A percentile compares a stretch with the other conserved stretches of the same genome.
These are phyloP conservation scores for Avena eriantha DNA, from an alignment of 176 grass and related monocot genomes.

Conservation along the genomic window DNA sequence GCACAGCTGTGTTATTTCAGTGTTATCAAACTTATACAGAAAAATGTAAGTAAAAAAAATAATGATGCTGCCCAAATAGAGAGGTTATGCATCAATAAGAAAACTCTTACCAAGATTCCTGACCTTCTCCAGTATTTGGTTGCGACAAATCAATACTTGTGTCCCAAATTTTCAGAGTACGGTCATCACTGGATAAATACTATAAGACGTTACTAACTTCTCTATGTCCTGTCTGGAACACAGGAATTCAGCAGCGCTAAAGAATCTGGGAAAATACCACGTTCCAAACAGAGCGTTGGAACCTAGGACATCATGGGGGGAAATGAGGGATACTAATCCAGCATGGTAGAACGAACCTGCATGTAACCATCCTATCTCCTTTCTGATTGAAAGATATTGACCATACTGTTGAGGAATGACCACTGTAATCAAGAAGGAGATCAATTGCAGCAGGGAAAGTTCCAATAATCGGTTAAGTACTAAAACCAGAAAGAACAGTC, in stretches of 20 bases:
- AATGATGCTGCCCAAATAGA: not conserved
- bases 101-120: constrained; percentile 72
- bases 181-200: constrained; percentile 79
- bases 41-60: constrained; percentile 20
- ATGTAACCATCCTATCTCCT: constrained; percentile 92
- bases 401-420: constrained; percentile 96
- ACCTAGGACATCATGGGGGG: not conserved
- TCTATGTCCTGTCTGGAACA: not conserved
- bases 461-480: constrained; percentile 9
- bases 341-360: constrained; percentile 60
- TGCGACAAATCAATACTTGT: constrained; percentile 63
- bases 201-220: constrained; percentile 36
- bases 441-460: constrained; percentile 29
- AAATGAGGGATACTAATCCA: constrained; percentile 37
- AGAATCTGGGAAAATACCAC: constrained; percentile 3
- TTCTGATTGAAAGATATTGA: constrained; percentile 76
- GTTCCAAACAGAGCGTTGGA: not conserved
- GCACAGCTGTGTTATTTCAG: constrained; percentile 7
- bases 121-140: constrained; percentile 49
- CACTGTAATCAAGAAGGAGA: constrained; percentile 54
- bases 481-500: constrained; percentile 9
- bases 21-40: not conserved
- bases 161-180: constrained; percentile 91
- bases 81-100: constrained; percentile 24
- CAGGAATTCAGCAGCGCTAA: constrained; percentile 6